Evolutionary conservation across 129 eudicot genomes (phyloP), one percentile per base, ranked within the genome.

Genomic region (Artemisia tridentata): DNA sequence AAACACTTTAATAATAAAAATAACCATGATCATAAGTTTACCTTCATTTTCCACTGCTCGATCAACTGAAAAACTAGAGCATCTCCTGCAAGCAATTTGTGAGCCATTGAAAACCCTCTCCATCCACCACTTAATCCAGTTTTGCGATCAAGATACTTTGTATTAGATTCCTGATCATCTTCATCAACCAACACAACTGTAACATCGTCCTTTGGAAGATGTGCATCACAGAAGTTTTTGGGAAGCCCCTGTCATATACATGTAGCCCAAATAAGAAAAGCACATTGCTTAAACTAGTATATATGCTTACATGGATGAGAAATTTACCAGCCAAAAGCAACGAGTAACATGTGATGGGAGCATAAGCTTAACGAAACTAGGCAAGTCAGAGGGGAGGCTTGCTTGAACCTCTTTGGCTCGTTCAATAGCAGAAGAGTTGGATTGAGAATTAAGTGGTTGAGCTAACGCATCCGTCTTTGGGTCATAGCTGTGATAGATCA

Each of bases 291-390:
- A 55, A 16, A 7, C 20, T 38, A 55, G 2, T 55, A 16, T 29
- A 4, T 13, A 17, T 54, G 8, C 17, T 15, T 55, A 18, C 10
- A 55, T n/a, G 11, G 12, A 18, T 55, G 10, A 55, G 23, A 55
- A 55, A 80, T 90, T 82, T 80, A 89, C 96, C 96, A 89, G 64
- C 96, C 96, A 89, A 79, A 89, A 89, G 73, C 90, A 86, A 81
- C 92, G 80, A 69, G 86, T 84, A 63, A 89, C 96, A 82, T 89
- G 96, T 60, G 96, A 89, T 19, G 90, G 90, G 57, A 86, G 76
- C 96, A 89, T 89, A 63, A 92, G 84, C 78, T 89, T 86, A 52
- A 89, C 72, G 63, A 86, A 86, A 63, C n/a, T 50, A 50, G 55
- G 55, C n/a, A 50, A 2, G 9, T 7, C 60, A 54, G 21, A 66